These are phyloP conservation scores for Pythium scleroteichum DNA, from an alignment of 352 stramenopile species.

Conservation along the genomic window DNA sequence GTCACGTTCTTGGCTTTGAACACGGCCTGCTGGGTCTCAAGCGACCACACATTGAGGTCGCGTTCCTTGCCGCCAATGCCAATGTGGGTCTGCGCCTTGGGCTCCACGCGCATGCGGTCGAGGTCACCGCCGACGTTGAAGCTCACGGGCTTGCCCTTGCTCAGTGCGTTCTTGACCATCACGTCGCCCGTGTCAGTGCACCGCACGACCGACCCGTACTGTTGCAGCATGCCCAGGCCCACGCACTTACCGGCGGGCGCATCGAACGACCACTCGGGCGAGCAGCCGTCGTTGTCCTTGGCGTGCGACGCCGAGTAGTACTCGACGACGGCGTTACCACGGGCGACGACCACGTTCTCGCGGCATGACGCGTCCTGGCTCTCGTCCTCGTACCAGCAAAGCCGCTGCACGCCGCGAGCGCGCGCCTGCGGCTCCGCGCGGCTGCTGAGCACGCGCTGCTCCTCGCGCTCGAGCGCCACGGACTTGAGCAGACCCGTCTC, in stretches of 20 bases:
- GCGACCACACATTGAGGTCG: constrained; percentile 78
- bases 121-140: constrained; percentile 62
- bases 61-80: constrained; percentile 82
- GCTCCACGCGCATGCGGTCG: constrained; percentile 58
- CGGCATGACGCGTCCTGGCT: constrained; percentile 32
- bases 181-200: constrained; percentile 63
- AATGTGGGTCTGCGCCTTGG: constrained; percentile 50
- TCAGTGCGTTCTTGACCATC: constrained; percentile 49
- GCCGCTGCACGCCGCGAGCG: constrained; percentile 45
- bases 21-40: constrained; percentile 72
- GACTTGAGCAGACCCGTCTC: constrained; percentile 85
- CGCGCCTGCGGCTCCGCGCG: constrained; percentile 48
- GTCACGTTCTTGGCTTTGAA: constrained; percentile 89
- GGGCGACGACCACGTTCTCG: constrained; percentile 60
- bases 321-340: constrained; percentile 65
- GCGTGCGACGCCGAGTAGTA: constrained; percentile 51
- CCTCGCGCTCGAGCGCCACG: constrained; percentile 69
- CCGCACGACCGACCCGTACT: constrained; percentile 70
- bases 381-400: constrained; percentile 67
- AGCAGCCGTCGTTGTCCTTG: constrained; percentile 32
- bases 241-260: constrained; percentile 31
- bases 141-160: constrained; percentile 36
- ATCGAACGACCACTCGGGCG: constrained; percentile 51
- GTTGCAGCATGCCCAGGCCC: constrained; percentile 55
- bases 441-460: constrained; percentile 61